These are phyloP conservation scores for Phascolomyces articulosus DNA, from an alignment of 371 early-diverging fungal species.

Conservation along the genomic window DNA sequence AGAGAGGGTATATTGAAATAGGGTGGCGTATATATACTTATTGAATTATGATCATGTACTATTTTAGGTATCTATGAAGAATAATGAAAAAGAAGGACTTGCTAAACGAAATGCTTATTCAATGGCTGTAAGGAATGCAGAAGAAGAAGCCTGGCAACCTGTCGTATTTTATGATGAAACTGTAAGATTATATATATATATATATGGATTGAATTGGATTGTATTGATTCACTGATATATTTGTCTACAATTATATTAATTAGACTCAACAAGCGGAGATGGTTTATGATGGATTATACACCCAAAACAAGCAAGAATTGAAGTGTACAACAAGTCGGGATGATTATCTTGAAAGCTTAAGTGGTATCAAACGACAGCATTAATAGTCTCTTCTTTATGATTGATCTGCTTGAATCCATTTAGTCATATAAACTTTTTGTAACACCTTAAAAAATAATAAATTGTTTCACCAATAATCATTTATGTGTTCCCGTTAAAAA, in stretches of 20 bases:
- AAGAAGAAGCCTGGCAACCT: conserved; percentile 80
- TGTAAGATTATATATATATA: conserved; percentile 41
- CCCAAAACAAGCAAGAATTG: conserved; percentile 22
- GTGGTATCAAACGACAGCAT: conserved; percentile 24
- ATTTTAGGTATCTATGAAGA: conserved; percentile 53
- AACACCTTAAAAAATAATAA: too few relatives aligned
- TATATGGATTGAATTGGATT: background rate
- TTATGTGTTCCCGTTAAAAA: too few relatives aligned
- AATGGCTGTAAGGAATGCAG: conserved; percentile 62
- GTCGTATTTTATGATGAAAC: conserved; percentile 68
- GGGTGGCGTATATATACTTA: too few relatives aligned
- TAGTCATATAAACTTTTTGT: too few relatives aligned
- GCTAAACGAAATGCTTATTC: conserved; percentile 59
- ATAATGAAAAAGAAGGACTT: conserved; percentile 55
- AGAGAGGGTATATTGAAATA: background rate
- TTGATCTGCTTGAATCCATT: conserved; percentile 2
- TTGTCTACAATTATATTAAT: background rate
- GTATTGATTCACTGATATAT: background rate
- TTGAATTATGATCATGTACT: too few relatives aligned
- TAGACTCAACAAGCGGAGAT: conserved; percentile 49
- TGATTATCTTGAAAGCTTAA: conserved; percentile 45
- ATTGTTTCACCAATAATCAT: too few relatives aligned
- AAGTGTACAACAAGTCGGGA: conserved; percentile 41
- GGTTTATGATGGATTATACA: conserved; percentile 45
- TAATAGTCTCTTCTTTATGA: background rate